Conservation (phyloP, 139 green algal genomes). For the Monoraphidium neglectum region DNA sequence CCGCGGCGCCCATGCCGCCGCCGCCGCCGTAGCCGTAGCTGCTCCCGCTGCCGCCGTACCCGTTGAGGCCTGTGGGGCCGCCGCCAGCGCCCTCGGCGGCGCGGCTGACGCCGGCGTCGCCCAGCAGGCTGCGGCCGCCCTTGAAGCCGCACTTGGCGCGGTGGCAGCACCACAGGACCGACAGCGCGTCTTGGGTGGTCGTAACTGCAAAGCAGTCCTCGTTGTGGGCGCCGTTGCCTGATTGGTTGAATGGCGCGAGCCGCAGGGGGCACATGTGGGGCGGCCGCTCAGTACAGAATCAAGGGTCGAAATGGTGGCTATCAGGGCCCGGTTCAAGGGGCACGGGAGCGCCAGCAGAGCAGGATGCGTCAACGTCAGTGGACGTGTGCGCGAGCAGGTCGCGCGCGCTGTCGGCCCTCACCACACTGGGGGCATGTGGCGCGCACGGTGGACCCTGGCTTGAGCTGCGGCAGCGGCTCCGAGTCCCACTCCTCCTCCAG, state of each 20-base stretch:
- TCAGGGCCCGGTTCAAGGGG: conserved; percentile 15
- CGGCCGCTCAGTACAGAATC: not conserved
- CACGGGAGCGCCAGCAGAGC: not conserved
- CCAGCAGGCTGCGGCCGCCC: conserved; percentile 30
- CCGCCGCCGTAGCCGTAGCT: not conserved
- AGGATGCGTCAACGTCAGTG: not conserved
- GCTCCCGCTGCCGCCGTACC: not conserved
- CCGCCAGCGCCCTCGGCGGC: not conserved
- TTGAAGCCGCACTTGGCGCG: conserved; percentile 61
- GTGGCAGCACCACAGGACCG: conserved; percentile 58
- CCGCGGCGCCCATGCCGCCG: not conserved
- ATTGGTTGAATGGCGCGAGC: not conserved
- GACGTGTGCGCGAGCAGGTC: not conserved
- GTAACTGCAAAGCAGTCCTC: conserved; percentile 22
- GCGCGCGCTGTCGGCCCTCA: not conserved
- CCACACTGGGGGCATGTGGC: no score
- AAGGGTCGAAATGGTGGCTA: not conserved
- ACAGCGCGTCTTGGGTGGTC: not conserved
- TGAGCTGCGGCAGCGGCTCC: no score
- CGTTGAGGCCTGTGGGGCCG: not conserved
- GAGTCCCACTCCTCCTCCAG: not conserved
- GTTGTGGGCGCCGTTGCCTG: not conserved
- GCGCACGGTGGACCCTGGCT: no score
- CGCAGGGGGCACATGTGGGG: not conserved
- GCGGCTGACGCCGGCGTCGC: conserved; percentile 4